phyloP scores from a whole-genome alignment of 192 early-diverging fungal genomes.

The Haplosporangium gracile region DNA sequence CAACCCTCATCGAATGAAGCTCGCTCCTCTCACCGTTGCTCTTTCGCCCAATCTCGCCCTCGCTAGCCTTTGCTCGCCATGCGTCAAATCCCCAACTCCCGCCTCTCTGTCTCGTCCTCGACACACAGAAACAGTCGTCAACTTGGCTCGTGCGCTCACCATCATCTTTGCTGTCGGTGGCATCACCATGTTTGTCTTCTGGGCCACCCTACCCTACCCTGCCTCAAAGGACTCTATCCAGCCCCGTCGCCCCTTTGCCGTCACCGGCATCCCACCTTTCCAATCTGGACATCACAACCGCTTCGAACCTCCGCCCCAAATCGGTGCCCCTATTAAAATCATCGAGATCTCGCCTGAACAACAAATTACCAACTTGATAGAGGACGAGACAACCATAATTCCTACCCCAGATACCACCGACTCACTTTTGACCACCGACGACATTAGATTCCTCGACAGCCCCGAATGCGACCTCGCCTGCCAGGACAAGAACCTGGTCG shows the following conservation, averaged over 20 bases:
- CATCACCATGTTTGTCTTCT: constrained; percentile 27
- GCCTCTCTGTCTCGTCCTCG: constrained; percentile 43
- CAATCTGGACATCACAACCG: constrained; percentile 35
- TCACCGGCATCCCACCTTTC: not conserved
- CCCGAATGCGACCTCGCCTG: constrained; percentile 15
- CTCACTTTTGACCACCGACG: not conserved
- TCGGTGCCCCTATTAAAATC: constrained; percentile 19
- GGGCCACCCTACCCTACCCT: not conserved
- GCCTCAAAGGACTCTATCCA: not conserved
- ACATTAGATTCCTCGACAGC: not conserved
- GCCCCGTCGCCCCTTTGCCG: not conserved
- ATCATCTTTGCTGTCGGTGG: constrained; percentile 35
- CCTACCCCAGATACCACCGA: not conserved
- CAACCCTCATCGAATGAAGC: constrained; percentile 22
- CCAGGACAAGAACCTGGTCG: constrained; percentile 25
- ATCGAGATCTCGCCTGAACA: not conserved
- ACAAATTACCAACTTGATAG: not conserved
- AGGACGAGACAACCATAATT: not conserved
- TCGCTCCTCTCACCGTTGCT: constrained; percentile 33
- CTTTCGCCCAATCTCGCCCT: constrained; percentile 9
- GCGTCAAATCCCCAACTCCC: constrained; percentile 47
- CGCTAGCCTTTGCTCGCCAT: constrained; percentile 28
- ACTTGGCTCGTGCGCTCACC: constrained; percentile 26
- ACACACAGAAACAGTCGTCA: constrained; percentile 34
- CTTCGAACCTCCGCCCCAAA: constrained; percentile 7